These are phyloP conservation scores for Phytophthora vignae DNA, from an alignment of 352 stramenopile genomes.

Conservation along the genomic window DNA sequence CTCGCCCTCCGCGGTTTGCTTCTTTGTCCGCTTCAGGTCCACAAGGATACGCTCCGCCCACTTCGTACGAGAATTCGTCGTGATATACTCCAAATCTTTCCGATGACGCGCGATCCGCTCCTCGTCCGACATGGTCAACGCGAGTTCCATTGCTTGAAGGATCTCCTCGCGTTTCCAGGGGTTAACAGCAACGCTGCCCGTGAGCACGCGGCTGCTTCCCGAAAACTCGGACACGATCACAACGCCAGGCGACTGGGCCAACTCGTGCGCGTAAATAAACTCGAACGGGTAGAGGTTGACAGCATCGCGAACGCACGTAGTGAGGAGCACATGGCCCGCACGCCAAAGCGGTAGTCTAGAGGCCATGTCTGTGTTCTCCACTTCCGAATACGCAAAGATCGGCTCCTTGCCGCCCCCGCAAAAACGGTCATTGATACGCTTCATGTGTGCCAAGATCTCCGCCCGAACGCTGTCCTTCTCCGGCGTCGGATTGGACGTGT, in stretches of 20 bases:
- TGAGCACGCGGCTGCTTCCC: constrained; percentile 96
- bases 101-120: constrained; percentile 76
- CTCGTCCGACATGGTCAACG: constrained; percentile 76
- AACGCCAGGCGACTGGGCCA: constrained; percentile 83
- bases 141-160: constrained; percentile 67
- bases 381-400: constrained; percentile 73
- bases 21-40: constrained; percentile 96
- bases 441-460: constrained; percentile 67
- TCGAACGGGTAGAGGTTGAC: constrained; percentile 90
- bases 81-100: constrained; percentile 94
- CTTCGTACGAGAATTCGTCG: constrained; percentile 94
- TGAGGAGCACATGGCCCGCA: constrained; percentile 76
- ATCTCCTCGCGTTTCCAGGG: constrained; percentile 97
- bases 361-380: constrained; percentile 86
- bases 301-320: constrained; percentile 80
- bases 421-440: constrained; percentile 80
- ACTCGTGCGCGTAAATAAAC: constrained; percentile 86
- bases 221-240: constrained; percentile 99
- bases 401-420: constrained; percentile 48
- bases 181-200: constrained; percentile 97
- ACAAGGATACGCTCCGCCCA: constrained; percentile 98
- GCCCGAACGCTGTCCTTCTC: constrained; percentile 70
- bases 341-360: constrained; percentile 78
- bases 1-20: constrained; percentile 88
- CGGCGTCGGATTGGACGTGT: constrained; percentile 75